A percentile compares a stretch with the other conserved stretches of the same genome.
phyloP scores from a whole-genome alignment of 208 protist genomes.

The Leishmania martiniquensis region DNA sequence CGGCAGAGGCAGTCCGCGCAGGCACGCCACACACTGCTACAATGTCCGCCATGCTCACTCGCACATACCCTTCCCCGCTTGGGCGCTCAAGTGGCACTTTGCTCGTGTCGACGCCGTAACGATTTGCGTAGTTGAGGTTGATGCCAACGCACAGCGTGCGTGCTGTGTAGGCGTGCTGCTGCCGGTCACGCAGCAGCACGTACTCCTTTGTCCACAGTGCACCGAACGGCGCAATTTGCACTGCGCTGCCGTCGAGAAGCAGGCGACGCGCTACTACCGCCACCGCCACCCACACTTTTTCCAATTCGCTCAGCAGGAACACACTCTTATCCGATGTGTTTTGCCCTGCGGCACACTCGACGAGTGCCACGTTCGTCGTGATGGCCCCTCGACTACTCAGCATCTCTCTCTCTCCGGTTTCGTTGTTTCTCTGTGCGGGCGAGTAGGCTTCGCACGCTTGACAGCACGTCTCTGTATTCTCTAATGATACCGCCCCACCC shows the following conservation, averaged over 20 bases:
- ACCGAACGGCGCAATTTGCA: slow-evolving; percentile 68
- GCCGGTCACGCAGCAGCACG: slow-evolving; percentile 42
- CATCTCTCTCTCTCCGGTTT: slow-evolving; percentile 39
- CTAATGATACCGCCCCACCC: not conserved
- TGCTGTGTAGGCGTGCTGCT: slow-evolving; percentile 36
- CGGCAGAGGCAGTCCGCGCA: slow-evolving; percentile 53
- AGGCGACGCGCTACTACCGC: slow-evolving; percentile 55
- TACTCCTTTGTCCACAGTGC: slow-evolving; percentile 64
- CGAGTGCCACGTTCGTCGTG: slow-evolving; percentile 74
- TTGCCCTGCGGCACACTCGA: slow-evolving; percentile 83
- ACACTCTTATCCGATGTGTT: slow-evolving; percentile 51
- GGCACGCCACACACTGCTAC: slow-evolving; percentile 67
- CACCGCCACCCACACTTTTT: slow-evolving; percentile 82
- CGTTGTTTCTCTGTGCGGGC: not conserved
- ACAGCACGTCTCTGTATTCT: slow-evolving; percentile 3
- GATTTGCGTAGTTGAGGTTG: slow-evolving; percentile 50
- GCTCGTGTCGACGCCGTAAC: slow-evolving; percentile 45
- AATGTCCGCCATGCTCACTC: slow-evolving; percentile 63
- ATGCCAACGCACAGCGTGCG: slow-evolving; percentile 54
- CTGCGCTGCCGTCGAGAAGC: slow-evolving; percentile 61
- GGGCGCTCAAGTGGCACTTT: slow-evolving; percentile 38
- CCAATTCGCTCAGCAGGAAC: slow-evolving; percentile 85
- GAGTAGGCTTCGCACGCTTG: slow-evolving; percentile 2
- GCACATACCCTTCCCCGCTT: slow-evolving; percentile 26
- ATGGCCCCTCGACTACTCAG: slow-evolving; percentile 78